Evolutionary conservation across 768 basidiomycete genomes (phyloP).

Genomic region (Psilocybe azurescens): DNA sequence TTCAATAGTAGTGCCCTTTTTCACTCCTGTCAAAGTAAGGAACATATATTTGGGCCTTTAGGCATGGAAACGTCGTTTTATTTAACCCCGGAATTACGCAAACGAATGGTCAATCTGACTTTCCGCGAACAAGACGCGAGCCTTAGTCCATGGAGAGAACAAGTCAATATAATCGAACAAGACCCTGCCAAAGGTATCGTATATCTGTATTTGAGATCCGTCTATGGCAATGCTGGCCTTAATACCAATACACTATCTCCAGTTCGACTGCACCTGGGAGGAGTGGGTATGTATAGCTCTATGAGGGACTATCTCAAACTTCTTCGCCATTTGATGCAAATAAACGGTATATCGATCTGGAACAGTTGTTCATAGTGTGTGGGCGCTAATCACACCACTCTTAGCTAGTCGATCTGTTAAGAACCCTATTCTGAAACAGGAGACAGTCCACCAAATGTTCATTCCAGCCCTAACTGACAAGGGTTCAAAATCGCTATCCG

Average conservation of each 20-base stretch:
- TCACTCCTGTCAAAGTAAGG: constrained; percentile 24
- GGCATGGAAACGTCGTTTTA: constrained; percentile 37
- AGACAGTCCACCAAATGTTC: constrained; percentile 31
- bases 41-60: constrained; percentile 36
- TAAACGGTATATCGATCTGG: constrained; percentile 26
- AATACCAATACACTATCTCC: not conserved
- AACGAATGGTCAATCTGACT: constrained; percentile 26
- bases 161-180: constrained; percentile 31
- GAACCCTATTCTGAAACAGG: constrained; percentile 29
- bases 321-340: constrained; percentile 37
- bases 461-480: constrained; percentile 29
- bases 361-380: not conserved
- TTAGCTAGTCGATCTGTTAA: constrained; percentile 26
- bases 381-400: constrained; percentile 2
- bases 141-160: constrained; percentile 26
- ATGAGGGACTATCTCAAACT: constrained; percentile 37
- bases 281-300: constrained; percentile 33
- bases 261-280: constrained; percentile 32
- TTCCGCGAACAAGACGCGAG: constrained; percentile 26
- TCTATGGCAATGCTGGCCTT: no score
- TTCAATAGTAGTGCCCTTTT: not conserved
- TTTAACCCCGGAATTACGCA: constrained; percentile 30
- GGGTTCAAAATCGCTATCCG: constrained; percentile 25
- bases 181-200: constrained; percentile 30
- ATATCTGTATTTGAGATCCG: no score